Conservation (phyloP, 2,329 filamentous ascomycete species). For the Xylaria polymorpha region DNA sequence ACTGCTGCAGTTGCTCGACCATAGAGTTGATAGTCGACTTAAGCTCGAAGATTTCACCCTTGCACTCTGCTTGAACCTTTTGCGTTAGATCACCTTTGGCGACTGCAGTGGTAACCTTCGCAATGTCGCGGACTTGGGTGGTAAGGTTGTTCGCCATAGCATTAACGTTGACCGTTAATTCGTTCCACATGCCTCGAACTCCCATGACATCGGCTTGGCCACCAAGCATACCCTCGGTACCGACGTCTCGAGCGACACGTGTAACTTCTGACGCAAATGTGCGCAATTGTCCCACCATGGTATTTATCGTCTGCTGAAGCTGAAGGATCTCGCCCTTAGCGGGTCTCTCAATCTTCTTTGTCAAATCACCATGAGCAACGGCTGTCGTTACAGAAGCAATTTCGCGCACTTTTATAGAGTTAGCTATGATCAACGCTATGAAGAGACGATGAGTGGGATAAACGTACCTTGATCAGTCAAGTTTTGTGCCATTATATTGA, state of each 20-base stretch:
- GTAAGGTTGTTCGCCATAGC: slow-evolving; percentile 90
- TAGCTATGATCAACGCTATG: slow-evolving; percentile 8
- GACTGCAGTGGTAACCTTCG: slow-evolving; percentile 78
- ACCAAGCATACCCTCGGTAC: slow-evolving; percentile 84
- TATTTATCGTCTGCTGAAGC: slow-evolving; percentile 87
- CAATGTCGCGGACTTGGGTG: slow-evolving; percentile 94
- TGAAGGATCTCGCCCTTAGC: slow-evolving; percentile 85
- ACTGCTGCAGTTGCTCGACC: slow-evolving; percentile 97
- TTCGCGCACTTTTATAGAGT: slow-evolving; percentile 71
- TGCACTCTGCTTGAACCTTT: slow-evolving; percentile 93
- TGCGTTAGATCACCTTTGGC: slow-evolving; percentile 92
- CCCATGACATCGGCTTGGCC: slow-evolving; percentile 86
- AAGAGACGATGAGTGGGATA: background rate
- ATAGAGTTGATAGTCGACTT: slow-evolving; percentile 99
- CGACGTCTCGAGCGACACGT: slow-evolving; percentile 83
- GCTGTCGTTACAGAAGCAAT: slow-evolving; percentile 87
- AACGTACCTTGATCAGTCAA: slow-evolving; percentile 76
- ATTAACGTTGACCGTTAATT: slow-evolving; percentile 86
- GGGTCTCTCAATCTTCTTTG: slow-evolving; percentile 84
- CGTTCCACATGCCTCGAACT: slow-evolving; percentile 90
- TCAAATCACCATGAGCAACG: slow-evolving; percentile 84
- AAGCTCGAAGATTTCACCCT: slow-evolving; percentile 91
- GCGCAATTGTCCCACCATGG: slow-evolving; percentile 87
- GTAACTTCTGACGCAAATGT: slow-evolving; percentile 88
- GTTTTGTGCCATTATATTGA: slow-evolving; percentile 87